Evolutionary conservation across 2,329 filamentous ascomycete genomes (phyloP), one percentile per base, ranked within the genome.

Genomic region (Exophiala aquamarina): DNA sequence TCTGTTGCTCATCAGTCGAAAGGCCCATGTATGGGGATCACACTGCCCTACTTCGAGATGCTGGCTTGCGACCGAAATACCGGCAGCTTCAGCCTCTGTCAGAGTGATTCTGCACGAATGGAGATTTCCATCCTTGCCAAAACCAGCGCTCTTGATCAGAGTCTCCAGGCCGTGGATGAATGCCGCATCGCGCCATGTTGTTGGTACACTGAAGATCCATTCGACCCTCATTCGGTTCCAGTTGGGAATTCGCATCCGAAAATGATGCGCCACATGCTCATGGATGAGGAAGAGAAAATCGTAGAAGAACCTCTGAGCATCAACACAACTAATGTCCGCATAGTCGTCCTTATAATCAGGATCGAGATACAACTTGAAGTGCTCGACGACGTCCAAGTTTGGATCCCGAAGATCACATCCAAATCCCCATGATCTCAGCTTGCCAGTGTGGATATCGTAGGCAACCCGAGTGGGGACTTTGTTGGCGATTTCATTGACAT

Each of bases 31-130:
- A 53, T 37, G 21, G 49, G 41, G 15, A 53, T 47, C 1, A 68
- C 66, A 35, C 10, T n/a, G 14, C n/a, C 48, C 33, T 5, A 66
- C 64, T 53, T 65, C 54, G 31, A 63, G 61, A 44, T 62, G 52
- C 21, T 63, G 60, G 28, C 61, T 62, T 3, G 71, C 70, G 0
- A 71, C 69, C 58, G 76, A 71, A 1, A 78, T 73, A 19, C 75
- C 76, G 2, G 76, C 75, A 4, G 76, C 76, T 55, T 78, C 76
- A 1, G 76, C 75, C 59, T 79, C 75, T 0, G 76, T 78, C 13
- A 79, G 61, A 0, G 72, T 73, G 40, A 78, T 73, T 0, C 50
- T 61, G 3, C 69, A 66, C 2, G 50, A 60, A 56, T 77, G 73
- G 13, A 19, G 17, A 20, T 61, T 56, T 0, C 52, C 48, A 17